Percentiles rank a stretch among this genome's conserved stretches.
phyloP scores from a whole-genome alignment of 352 stramenopile genomes.

The Globisporangium echinulatum region DNA sequence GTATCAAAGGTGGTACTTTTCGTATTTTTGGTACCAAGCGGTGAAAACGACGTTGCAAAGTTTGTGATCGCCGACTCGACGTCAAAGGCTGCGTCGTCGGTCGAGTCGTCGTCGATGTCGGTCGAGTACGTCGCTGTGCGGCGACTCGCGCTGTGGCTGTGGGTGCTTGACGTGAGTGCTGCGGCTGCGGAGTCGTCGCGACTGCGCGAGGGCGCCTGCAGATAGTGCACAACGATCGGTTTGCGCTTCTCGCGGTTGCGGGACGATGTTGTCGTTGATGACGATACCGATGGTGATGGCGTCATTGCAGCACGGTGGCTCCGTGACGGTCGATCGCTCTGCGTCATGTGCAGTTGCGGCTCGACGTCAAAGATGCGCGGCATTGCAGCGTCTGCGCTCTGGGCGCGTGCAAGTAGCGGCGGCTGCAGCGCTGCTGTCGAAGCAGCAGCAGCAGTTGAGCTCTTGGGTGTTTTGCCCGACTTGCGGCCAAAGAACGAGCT shows the following conservation, averaged over 20 bases:
- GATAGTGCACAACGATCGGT: slow-evolving; percentile 32
- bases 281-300: slow-evolving; percentile 1
- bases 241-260: slow-evolving; percentile 21
- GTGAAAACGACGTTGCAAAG: slow-evolving; percentile 24
- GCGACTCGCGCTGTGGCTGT: slow-evolving; percentile 1
- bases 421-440: neutral
- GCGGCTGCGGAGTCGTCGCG: slow-evolving; percentile 1
- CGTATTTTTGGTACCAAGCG: neutral
- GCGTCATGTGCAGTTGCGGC: slow-evolving; percentile 4
- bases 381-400: slow-evolving; percentile 3
- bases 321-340: neutral
- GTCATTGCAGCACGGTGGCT: neutral
- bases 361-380: neutral
- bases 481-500: slow-evolving; percentile 11
- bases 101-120: slow-evolving; percentile 6
- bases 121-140: slow-evolving; percentile 5
- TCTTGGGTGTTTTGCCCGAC: neutral
- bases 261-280: slow-evolving; percentile 5
- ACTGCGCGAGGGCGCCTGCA: slow-evolving; percentile 2
- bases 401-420: slow-evolving; percentile 4
- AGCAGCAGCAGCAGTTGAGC: neutral
- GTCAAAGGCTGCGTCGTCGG: slow-evolving; percentile 10
- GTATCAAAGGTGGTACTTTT: no score
- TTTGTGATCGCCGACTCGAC: slow-evolving; percentile 17
- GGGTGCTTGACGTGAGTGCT: slow-evolving; percentile 1